phyloP scores from a whole-genome alignment of 225 moss, liverwort and hornwort genomes.

The Pseudoscleropodium purum region DNA sequence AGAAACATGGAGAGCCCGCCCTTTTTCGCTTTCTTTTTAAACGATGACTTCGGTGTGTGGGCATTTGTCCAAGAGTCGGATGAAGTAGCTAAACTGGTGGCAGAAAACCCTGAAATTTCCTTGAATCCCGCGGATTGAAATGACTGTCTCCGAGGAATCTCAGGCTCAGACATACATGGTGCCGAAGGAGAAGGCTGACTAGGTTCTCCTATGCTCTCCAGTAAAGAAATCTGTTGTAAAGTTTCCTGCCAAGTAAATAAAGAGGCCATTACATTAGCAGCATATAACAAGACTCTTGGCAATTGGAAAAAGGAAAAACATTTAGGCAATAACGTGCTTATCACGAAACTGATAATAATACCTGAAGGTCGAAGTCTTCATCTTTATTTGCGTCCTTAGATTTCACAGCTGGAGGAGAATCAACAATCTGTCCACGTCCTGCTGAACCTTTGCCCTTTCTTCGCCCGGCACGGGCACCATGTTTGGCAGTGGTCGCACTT shows the following conservation, averaged over 20 bases:
- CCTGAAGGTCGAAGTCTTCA: slow-evolving; percentile 36
- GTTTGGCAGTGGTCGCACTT: slow-evolving; percentile 2
- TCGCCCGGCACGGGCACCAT: slow-evolving; percentile 12
- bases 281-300: background rate
- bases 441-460: slow-evolving; percentile 24
- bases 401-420: slow-evolving; percentile 4
- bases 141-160: background rate
- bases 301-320: background rate
- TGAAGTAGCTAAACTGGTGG: slow-evolving; percentile 6
- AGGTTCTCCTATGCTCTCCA: slow-evolving; percentile 17
- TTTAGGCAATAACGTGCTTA: background rate
- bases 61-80: slow-evolving; percentile 16
- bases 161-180: background rate
- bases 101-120: slow-evolving; percentile 56
- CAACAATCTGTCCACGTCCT: slow-evolving; percentile 12
- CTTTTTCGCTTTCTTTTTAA: slow-evolving; percentile 62
- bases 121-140: slow-evolving; percentile 19
- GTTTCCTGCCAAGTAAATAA: slow-evolving; percentile 26
- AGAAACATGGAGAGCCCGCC: slow-evolving; percentile 94
- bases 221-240: slow-evolving; percentile 21
- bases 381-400: background rate
- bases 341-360: background rate
- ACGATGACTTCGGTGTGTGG: slow-evolving; percentile 15
- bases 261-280: background rate
- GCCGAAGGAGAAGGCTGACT: background rate